These are phyloP conservation scores for Trypanosoma lewisi DNA, from an alignment of 208 protist genomes.

Conservation along the genomic window DNA sequence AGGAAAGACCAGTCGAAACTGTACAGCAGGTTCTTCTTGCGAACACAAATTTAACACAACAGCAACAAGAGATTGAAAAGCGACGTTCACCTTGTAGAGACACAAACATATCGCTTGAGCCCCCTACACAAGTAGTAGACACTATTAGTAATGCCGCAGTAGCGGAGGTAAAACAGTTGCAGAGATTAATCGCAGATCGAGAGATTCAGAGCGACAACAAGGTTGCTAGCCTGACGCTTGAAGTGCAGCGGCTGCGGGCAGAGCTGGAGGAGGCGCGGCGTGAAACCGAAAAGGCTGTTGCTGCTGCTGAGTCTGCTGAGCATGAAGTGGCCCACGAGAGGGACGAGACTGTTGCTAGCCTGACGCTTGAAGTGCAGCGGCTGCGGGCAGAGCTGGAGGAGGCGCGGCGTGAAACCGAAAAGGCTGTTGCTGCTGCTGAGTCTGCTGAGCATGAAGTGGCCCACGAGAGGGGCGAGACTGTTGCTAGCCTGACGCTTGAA, in stretches of 20 bases:
- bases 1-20: no score
- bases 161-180: conserved; percentile 26
- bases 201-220: conserved; percentile 12
- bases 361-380: conserved; percentile 23
- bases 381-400: conserved; percentile 17
- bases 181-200: conserved; percentile 15
- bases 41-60: background rate
- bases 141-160: conserved; percentile 6
- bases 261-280: conserved; percentile 10
- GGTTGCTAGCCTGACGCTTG: conserved; percentile 1
- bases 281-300: background rate
- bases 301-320: no score
- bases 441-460: no score
- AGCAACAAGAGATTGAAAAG: background rate
- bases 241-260: conserved; percentile 20
- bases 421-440: no score
- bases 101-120: conserved; percentile 4
- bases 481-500: no score
- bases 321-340: background rate
- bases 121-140: conserved; percentile 5
- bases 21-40: background rate
- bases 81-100: background rate
- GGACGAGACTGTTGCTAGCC: background rate
- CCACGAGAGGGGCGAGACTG: no score
- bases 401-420: no score